Percentiles rank a stretch among this genome's conserved stretches.
Conservation (phyloP, 306 rosid genomes). For the Begonia peltatifolia region DNA sequence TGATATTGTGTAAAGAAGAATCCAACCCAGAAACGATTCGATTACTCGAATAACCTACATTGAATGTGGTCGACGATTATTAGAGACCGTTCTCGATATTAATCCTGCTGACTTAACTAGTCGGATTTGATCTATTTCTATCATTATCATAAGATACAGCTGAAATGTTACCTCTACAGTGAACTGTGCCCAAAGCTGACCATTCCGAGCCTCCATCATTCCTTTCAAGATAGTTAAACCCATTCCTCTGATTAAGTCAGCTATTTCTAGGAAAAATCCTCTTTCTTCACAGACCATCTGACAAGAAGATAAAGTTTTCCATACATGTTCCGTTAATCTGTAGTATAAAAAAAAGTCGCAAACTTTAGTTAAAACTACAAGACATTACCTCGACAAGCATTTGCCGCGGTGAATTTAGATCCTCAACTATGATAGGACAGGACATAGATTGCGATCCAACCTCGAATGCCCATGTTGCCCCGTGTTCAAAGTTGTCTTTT, state of each 20-base stretch:
- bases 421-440: constrained; percentile 94
- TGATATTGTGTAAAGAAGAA: too few species aligned
- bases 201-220: constrained; percentile 64
- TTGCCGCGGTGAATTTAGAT: constrained; percentile 76
- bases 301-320: too few species aligned
- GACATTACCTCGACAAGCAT: constrained; percentile 78
- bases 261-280: constrained; percentile 86
- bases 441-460: constrained; percentile 76
- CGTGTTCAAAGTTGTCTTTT: constrained; percentile 57
- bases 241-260: constrained; percentile 77
- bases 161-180: constrained; percentile 56
- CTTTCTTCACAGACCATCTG: constrained; percentile 96
- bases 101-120: too few species aligned
- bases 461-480: constrained; percentile 95
- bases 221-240: constrained; percentile 90
- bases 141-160: not conserved
- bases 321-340: too few species aligned
- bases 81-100: too few species aligned
- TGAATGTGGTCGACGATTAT: too few species aligned
- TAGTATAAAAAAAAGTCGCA: too few species aligned
- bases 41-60: too few species aligned
- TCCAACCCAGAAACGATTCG: too few species aligned
- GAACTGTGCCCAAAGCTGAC: constrained; percentile 91
- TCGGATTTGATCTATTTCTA: not conserved
- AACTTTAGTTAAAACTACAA: too few species aligned